Evolutionary conservation across 1,139 yeast genomes (phyloP), one percentile per base, ranked within the genome.

Genomic region (Yamadazyma mexicana): DNA sequence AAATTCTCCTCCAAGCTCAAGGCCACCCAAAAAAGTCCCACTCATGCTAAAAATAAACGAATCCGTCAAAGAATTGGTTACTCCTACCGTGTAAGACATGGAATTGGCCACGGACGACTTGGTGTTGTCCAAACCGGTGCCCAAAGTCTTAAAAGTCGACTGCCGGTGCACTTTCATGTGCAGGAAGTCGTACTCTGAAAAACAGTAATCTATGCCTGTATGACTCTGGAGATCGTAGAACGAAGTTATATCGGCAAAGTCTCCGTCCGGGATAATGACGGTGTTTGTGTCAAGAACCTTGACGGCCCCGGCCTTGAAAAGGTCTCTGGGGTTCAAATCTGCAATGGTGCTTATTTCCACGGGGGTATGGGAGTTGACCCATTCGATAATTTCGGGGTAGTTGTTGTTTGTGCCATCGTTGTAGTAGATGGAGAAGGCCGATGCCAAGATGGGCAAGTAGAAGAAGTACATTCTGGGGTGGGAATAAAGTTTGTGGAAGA

Each of bases 211-310:
- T 3, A 34, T 36, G 2, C 45, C 41, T 1, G 18, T 7, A 18
- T 34, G 32, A 10, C 28, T 33, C 11, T 35, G 20, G 2, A 31
- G 17, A 8, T 35, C 40, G 16, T 42, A 34, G 49, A 45, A 37
- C 33, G 45, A 39, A 14, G 42, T 24, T 11, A 48, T 44, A 33
- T 48, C 52, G 14, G 44, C 40, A 20, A 30, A 39, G 26, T 43
- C 47, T 14, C 50, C 50, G 15, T 52, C 51, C 18, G 51, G 54
- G 3, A 55, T 29, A 14, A 59, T 48, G 2, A 58, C 36, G 8
- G 60, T 49, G 5, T 49, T 47, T 5, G 56, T 37, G 2, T 38
- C 36, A 5, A 28, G 22, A 2, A 58, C 39, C 20, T 38, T 42
- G 1, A 50, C 50, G 3, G 46, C 45, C 2, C 62, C 62, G 16